Evolutionary conservation across 257 asterid species (phyloP).

Genomic region (Scutellaria minor): DNA sequence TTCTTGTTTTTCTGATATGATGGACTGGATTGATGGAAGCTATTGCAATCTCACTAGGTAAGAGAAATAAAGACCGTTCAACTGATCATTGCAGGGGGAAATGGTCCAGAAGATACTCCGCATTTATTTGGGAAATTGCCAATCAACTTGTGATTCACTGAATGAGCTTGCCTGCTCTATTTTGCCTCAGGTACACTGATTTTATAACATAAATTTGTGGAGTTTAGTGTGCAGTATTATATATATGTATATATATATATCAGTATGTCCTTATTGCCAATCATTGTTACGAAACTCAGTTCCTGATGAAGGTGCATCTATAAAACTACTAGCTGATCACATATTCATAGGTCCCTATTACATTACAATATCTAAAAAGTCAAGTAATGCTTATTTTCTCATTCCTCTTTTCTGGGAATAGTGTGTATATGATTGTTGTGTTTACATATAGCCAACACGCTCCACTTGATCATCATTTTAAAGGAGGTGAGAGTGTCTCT

Average conservation of each 20-base stretch:
- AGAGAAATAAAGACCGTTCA: conserved; percentile 26
- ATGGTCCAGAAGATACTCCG: conserved; percentile 79
- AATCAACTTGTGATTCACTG: conserved; percentile 67
- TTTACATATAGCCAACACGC: too few relatives aligned
- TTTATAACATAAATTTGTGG: conserved; percentile 20
- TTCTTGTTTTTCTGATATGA: conserved; percentile 30
- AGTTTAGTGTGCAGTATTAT: conserved; percentile 6
- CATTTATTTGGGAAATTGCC: conserved; percentile 67
- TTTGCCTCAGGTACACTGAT: conserved; percentile 66
- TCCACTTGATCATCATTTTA: too few relatives aligned
- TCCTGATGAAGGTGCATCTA: neutral
- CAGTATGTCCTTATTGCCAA: neutral
- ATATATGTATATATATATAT: neutral
- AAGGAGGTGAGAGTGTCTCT: too few relatives aligned
- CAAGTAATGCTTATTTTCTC: too few relatives aligned
- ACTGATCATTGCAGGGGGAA: conserved; percentile 67
- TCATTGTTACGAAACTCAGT: neutral
- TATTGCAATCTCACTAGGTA: conserved; percentile 24
- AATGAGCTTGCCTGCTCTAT: conserved; percentile 73
- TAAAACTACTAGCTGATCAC: neutral
- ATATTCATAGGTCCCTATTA: neutral
- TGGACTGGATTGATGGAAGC: conserved; percentile 22
- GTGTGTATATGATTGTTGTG: too few relatives aligned
- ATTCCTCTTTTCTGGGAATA: too few relatives aligned
- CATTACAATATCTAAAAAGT: too few relatives aligned